Base-by-base conservation (phyloP, 2,329 filamentous ascomycete genomes). In the Fusarium liriodendri region DNA sequence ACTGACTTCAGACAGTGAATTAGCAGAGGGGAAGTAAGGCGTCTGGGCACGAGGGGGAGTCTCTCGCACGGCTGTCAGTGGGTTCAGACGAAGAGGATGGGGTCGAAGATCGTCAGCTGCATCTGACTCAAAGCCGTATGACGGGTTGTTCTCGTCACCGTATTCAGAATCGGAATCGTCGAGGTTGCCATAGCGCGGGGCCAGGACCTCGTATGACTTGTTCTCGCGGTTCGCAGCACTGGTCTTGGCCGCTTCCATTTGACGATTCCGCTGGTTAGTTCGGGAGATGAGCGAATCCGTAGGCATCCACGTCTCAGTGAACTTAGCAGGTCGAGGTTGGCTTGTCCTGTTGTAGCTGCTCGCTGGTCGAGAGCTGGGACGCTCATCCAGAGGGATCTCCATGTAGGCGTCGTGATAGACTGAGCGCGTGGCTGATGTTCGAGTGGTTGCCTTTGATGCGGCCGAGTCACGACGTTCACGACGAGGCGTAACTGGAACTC, bases 271-370 rank as follows among this genome's bases (percentile, higher is more conserved):
- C 75, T 89, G 84, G 70, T 89, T 86, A 3, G 88, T 90, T 74
- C 87, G 86, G 60, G 83, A 85, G 77, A 89, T 84, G 47, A 89
- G 84, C 3, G 87, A 88, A 42, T 90, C 87, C 1, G 87, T 86
- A 3, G 88, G 83, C 70, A 85, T 85, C 88, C 88, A 90, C 0
- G 87, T 84, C 76, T 90, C 88, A 6, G 85, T 89, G 74, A 89
- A 89, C 72, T 83, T 86, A 47, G 84, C 83, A 1, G 81, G 73
- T 35, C 87, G 86, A 37, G 77, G 78, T 20, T 82, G 83, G 52
- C 81, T 73, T 29, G 68, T 57, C 33, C 68, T 67, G 58, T 73
- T 73, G 55, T 76, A 70, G 35, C 68, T 70, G 74, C 76, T 71
- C 42, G 77, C 61, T 57, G 73, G 73, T 18, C 75, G 78, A 35